phyloP scores from a whole-genome alignment of 805 yeast genomes.

The Cyberlindnera americana region DNA sequence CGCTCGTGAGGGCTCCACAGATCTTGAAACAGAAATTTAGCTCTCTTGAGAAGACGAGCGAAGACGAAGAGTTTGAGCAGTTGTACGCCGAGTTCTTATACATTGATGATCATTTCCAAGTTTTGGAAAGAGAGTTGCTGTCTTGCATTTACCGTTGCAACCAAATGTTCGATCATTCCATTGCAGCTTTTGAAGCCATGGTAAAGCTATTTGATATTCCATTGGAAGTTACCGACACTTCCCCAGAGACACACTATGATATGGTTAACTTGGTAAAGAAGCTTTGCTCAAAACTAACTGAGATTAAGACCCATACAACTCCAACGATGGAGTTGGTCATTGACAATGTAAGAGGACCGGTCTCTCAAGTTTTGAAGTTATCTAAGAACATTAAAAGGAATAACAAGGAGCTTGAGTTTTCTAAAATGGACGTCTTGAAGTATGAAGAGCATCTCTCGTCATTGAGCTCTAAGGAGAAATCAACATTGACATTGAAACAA shows the following conservation, averaged over 20 bases:
- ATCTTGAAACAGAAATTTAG: slow-evolving; percentile 80
- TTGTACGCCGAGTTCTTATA: slow-evolving; percentile 3
- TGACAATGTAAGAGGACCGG: slow-evolving; percentile 24
- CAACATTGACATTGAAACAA: slow-evolving; percentile 34
- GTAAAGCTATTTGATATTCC: slow-evolving; percentile 12
- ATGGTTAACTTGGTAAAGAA: background rate
- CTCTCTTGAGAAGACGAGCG: slow-evolving; percentile 54
- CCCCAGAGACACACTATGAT: too few species aligned
- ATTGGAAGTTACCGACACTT: slow-evolving; percentile 4
- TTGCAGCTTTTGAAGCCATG: slow-evolving; percentile 6
- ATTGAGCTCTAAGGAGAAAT: slow-evolving; percentile 21
- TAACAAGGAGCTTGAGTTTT: slow-evolving; percentile 31
- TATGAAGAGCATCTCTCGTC: slow-evolving; percentile 24
- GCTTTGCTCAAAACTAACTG: slow-evolving; percentile 13
- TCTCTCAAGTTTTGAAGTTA: slow-evolving; percentile 13
- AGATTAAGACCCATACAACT: background rate
- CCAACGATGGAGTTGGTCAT: slow-evolving; percentile 28
- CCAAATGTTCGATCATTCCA: slow-evolving; percentile 10
- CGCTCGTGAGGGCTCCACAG: slow-evolving; percentile 87
- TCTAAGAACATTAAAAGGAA: slow-evolving; percentile 29
- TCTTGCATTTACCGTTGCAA: slow-evolving; percentile 4
- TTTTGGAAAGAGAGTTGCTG: slow-evolving; percentile 17
- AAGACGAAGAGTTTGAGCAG: slow-evolving; percentile 39
- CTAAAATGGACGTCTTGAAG: slow-evolving; percentile 38
- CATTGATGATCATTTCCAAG: slow-evolving; percentile 3